Evolutionary conservation across 2,329 filamentous ascomycete genomes (phyloP).

Genomic region (Scortechinia acanthostroma): DNA sequence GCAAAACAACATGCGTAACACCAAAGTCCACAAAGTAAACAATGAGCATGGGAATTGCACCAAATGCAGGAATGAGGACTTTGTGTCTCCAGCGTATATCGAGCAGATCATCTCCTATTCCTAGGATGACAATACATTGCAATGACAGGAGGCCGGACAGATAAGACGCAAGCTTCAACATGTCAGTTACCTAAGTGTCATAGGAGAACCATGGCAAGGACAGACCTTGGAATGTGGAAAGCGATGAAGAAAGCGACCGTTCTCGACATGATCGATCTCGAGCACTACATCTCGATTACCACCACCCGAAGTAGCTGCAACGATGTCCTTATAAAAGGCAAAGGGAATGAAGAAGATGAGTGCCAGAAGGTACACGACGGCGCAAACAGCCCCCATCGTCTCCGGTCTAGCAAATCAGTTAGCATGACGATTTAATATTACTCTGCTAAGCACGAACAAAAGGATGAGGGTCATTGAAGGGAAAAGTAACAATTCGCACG

Average conservation of each 20-base stretch:
- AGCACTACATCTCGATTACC: slow-evolving; percentile 57
- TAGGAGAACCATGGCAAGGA: not conserved
- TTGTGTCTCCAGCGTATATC: slow-evolving; percentile 99
- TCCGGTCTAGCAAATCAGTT: slow-evolving; percentile 33
- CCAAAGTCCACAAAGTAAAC: slow-evolving; percentile 99
- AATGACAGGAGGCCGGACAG: slow-evolving; percentile 89
- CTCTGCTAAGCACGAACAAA: not conserved
- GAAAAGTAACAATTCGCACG: too few relatives aligned
- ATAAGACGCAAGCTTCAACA: slow-evolving; percentile 75
- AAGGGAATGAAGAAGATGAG: slow-evolving; percentile 64
- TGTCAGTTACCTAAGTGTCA: slow-evolving; percentile 7
- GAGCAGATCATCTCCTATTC: slow-evolving; percentile 91
- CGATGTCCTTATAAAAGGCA: slow-evolving; percentile 66
- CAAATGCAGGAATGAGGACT: slow-evolving; percentile 92
- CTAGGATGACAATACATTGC: slow-evolving; percentile 82
- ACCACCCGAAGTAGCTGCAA: slow-evolving; percentile 60
- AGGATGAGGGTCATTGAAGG: too few relatives aligned
- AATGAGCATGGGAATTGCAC: slow-evolving; percentile 84
- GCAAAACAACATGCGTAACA: slow-evolving; percentile 89
- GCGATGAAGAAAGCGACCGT: slow-evolving; percentile 53
- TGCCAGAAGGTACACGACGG: slow-evolving; percentile 57
- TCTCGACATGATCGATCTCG: slow-evolving; percentile 46
- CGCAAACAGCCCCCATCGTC: slow-evolving; percentile 62
- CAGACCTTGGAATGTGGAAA: slow-evolving; percentile 23
- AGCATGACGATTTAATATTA: not conserved